Conservation (phyloP, 139 green algal species). For the Coelastrella sp. region DNA sequence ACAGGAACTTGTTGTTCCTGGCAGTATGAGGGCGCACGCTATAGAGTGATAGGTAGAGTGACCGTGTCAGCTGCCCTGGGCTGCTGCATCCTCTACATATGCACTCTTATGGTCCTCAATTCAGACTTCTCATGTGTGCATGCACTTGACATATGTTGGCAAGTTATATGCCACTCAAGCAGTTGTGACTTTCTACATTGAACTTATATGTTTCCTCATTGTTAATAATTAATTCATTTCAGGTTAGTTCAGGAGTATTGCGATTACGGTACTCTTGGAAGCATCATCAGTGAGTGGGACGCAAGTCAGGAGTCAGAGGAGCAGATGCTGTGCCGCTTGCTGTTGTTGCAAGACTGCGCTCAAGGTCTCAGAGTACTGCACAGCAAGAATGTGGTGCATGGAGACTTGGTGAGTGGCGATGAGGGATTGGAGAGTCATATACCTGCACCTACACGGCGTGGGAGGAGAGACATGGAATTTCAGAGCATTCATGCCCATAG, state of each 20-base stretch:
- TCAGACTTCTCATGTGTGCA: no score
- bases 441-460: no score
- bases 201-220: not conserved
- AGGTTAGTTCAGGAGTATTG: constrained; percentile 32
- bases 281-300: not conserved
- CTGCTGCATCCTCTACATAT: no score
- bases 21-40: no score
- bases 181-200: not conserved
- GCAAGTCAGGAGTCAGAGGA: not conserved
- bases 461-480: no score
- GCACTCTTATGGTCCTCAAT: no score
- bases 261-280: constrained; percentile 4
- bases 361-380: constrained; percentile 2
- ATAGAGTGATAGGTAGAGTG: no score
- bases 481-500: no score
- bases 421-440: not conserved
- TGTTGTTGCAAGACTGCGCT: constrained; percentile 33
- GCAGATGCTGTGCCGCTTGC: constrained; percentile 18
- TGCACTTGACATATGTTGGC: no score
- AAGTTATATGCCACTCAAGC: not conserved
- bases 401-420: constrained; percentile 27
- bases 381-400: constrained; percentile 26
- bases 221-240: no score
- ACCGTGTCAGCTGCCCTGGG: no score
- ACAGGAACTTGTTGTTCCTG: no score